Base-by-base conservation (phyloP, 1,284 basidiomycete genomes). In the Pseudozyma pruni region DNA sequence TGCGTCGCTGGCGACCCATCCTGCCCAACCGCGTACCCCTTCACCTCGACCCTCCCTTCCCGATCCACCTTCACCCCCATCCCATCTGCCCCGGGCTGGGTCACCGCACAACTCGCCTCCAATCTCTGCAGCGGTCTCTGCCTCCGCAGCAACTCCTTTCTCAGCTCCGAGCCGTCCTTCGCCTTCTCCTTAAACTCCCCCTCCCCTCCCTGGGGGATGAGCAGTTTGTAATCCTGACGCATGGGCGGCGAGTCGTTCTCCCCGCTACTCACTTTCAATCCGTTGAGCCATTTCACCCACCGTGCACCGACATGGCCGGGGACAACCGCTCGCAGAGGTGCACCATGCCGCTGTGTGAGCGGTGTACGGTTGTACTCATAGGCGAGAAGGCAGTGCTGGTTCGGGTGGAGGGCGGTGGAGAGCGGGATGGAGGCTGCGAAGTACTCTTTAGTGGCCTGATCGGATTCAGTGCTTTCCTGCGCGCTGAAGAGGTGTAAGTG, bases 211-310 rank as follows among this genome's bases (percentile, higher is more conserved):
- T 23, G n/a, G 17, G 67, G 50, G 40, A 34, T 31, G 19, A 58
- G 64, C 22, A 72, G 27, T 32, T 60, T 59, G 51, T 55, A 63
- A 38, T 54, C 64, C 17, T 61, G 38, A n/a, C 50, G 27, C 61
- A 74, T 62, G 17, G 51, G 53, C n/a, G 52, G 54, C 5, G 52
- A 54, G 40, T 68, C 62, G 61, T 50, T 46, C 49, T 34, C 50
- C 16, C 19, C 22, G 5, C 44, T 42, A 27, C 44, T 49, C 27
- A 57, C 27, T n/a, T 33, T 41, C 31, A 61, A 11, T 11, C 37
- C 60, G 32, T 90, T 88, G 0, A 90, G 83, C 90, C 90, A 91
- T 84, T 91, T 91, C 17, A 90, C 89, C 88, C 89, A 90, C 16
- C 90, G 87, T 17, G 89, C 90, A 13, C 90, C 90, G 13, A 88